Percentiles rank a stretch among this genome's conserved stretches.
These are phyloP conservation scores for Neospermospora avenae DNA, from an alignment of 2,329 filamentous ascomycete genomes.

Conservation along the genomic window DNA sequence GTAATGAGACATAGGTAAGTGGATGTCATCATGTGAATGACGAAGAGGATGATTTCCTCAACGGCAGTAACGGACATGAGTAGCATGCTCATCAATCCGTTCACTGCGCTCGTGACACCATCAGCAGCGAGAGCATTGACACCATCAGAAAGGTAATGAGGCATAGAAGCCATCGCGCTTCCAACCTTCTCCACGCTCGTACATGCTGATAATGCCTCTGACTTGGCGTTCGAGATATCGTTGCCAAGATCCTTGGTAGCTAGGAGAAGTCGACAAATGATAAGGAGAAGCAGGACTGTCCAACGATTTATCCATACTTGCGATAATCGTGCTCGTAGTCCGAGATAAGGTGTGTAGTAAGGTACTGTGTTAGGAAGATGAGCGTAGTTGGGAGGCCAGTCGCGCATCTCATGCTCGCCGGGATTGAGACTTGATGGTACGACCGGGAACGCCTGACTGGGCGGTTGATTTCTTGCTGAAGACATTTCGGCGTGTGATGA, in stretches of 20 bases:
- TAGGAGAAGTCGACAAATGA: conserved; percentile 77
- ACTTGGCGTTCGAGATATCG: conserved; percentile 72
- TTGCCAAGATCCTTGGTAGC: conserved; percentile 69
- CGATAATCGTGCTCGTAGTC: conserved; percentile 82
- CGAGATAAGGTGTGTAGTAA: conserved; percentile 85
- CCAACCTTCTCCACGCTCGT: conserved; percentile 89
- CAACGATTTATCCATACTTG: conserved; percentile 98
- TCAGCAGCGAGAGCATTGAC: conserved; percentile 82
- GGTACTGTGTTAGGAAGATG: conserved; percentile 54
- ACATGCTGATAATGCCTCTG: conserved; percentile 83
- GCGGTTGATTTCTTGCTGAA: conserved; percentile 30
- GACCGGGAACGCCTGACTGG: conserved; percentile 32
- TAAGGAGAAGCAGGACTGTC: conserved; percentile 84
- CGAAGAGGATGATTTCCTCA: conserved; percentile 84
- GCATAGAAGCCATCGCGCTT: conserved; percentile 96
- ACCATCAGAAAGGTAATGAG: conserved; percentile 85
- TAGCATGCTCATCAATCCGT: conserved; percentile 75
- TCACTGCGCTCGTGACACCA: conserved; percentile 76
- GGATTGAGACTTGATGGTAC: conserved; percentile 37
- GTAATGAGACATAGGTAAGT: conserved; percentile 90
- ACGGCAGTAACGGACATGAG: conserved; percentile 77
- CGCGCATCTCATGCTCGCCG: conserved; percentile 32
- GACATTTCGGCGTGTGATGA: conserved; percentile 35
- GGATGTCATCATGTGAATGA: conserved; percentile 85
- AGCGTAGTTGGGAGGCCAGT: conserved; percentile 21